phyloP scores from a whole-genome alignment of 2,329 filamentous ascomycete species.

The Karstenula rhodostoma region DNA sequence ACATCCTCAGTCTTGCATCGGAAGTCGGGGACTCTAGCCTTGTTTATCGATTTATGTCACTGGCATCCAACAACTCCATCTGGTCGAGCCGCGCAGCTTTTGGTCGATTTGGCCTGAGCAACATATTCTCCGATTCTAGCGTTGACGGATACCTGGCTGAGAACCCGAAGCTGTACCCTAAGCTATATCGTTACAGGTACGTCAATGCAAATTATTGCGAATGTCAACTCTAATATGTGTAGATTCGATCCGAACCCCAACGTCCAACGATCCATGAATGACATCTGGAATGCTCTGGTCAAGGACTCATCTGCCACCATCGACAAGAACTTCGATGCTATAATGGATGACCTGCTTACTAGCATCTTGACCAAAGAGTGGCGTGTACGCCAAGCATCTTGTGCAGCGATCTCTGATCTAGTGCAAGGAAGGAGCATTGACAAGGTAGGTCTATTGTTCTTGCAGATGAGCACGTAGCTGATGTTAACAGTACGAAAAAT shows the following conservation, averaged over 20 bases:
- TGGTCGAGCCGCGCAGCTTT: constrained; percentile 98
- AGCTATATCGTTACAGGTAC: constrained; percentile 84
- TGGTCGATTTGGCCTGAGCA: constrained; percentile 90
- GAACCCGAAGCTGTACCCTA: constrained; percentile 94
- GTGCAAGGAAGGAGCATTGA: constrained; percentile 76
- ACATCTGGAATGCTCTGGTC: constrained; percentile 96
- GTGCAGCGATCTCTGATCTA: constrained; percentile 86
- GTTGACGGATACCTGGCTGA: constrained; percentile 72
- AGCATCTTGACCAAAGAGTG: constrained; percentile 92
- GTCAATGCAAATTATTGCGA: constrained; percentile 2
- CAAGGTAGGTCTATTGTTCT: constrained; percentile 38
- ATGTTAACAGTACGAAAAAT: constrained; percentile 73
- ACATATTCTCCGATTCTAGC: constrained; percentile 85
- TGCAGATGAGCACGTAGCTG: constrained; percentile 12
- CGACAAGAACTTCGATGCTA: constrained; percentile 83
- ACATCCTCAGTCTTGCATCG: constrained; percentile 93
- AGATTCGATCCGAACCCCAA: constrained; percentile 91
- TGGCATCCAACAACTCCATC: constrained; percentile 93
- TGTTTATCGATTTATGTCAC: constrained; percentile 98
- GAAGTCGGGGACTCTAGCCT: constrained; percentile 95
- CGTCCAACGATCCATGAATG: constrained; percentile 94
- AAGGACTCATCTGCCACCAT: constrained; percentile 83
- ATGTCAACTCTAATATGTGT: constrained; percentile 23
- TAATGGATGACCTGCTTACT: constrained; percentile 85
- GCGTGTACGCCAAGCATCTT: constrained; percentile 91